Percentiles rank a stretch among this genome's conserved stretches.
Evolutionary conservation across 768 basidiomycete genomes (phyloP).

Genomic region (Dioszegia hungarica): DNA sequence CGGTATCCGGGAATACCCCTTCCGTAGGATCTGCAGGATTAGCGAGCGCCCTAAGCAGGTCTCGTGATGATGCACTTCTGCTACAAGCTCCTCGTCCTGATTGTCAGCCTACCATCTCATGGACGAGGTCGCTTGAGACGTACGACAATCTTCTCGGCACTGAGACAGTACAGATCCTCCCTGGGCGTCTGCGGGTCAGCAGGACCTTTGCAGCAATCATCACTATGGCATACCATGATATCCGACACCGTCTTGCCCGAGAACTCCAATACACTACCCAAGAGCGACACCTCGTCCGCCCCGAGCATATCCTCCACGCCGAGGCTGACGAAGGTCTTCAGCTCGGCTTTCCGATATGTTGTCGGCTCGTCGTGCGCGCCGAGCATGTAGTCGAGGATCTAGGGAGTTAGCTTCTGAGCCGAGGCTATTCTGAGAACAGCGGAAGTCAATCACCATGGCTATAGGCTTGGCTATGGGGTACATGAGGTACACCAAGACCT

Average conservation of each 20-base stretch:
- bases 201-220: not conserved
- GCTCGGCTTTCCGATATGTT: conserved; percentile 44
- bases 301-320: conserved; percentile 40
- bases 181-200: conserved; percentile 27
- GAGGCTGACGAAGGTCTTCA: conserved; percentile 42
- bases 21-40: conserved; percentile 28
- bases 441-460: conserved; percentile 19
- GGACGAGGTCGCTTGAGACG: conserved; percentile 1
- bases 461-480: conserved; percentile 46
- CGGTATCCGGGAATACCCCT: conserved; percentile 42
- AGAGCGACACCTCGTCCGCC: conserved; percentile 37
- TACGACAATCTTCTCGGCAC: conserved; percentile 39
- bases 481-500: conserved; percentile 25
- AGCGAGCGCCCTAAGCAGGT: not conserved
- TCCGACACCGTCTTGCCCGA: conserved; percentile 39
- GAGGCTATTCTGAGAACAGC: no score
- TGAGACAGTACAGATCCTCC: conserved; percentile 36
- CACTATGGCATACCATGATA: conserved; percentile 30
- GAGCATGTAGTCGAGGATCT: conserved; percentile 38
- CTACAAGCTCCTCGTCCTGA: conserved; percentile 27
- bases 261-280: conserved; percentile 43
- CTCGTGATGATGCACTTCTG: conserved; percentile 11
- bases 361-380: conserved; percentile 32
- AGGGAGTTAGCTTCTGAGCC: not conserved
- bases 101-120: not conserved